Evolutionary conservation across 148 eudicot genomes (phyloP), one percentile per base, ranked within the genome.

Genomic region (Pouteria glomerata): DNA sequence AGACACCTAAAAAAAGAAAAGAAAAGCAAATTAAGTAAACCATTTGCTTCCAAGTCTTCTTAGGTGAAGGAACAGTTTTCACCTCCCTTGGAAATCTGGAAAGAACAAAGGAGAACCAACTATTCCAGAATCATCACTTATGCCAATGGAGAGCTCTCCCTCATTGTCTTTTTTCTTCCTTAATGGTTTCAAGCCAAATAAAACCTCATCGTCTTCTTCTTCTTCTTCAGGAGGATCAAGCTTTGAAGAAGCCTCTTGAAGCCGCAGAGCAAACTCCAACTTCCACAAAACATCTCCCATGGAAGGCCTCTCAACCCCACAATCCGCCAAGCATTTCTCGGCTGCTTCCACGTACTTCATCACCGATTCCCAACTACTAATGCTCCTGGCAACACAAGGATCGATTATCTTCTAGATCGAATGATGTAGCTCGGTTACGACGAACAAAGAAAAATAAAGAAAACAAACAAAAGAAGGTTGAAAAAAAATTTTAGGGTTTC

Each of bases 251-350:
- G 84, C 86, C 39, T 84, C 90, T 76, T 86, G 86, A 24, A 86
- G 83, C 69, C 86, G 90, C 78, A 86, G 75, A 3, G 90, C 93
- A 52, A 77, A 88, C 81, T 88, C 92, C 51, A 86, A 73, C 66
- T 86, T 83, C 92, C 92, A 88, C 66, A 84, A 65, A 57, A 88
- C 92, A 57, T 88, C 89, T 45, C 90, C 92, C 88, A 85, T 86
- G 0, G 92, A 86, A 26, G 89, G 89, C 79, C 92, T 84, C 29
- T 86, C 92, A 16, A 84, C 85, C 2, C 88, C 92, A 56, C 80
- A 76, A 50, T 88, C 92, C 0, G 86, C 84, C 83, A 88, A 68
- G 34, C 92, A 88, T 59, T 88, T 88, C 84, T 88, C 92, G 0
- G 90, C 90, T 14, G 89, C 86, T 69, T 88, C 92, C 1, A 80